These are phyloP conservation scores for Crithidia expoeki DNA, from an alignment of 208 protist genomes.

Conservation along the genomic window DNA sequence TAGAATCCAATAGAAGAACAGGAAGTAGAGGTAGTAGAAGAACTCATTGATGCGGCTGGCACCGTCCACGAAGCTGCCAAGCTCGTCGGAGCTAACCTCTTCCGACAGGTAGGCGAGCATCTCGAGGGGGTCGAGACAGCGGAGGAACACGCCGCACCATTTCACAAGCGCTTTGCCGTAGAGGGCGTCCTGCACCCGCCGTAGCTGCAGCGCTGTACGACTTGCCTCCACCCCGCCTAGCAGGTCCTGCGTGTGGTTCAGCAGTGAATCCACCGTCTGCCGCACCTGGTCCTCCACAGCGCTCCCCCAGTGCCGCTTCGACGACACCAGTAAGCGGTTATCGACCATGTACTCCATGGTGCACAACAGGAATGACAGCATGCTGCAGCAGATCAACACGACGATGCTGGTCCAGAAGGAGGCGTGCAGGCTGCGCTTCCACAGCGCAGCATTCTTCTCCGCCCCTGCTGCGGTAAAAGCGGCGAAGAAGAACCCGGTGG, in stretches of 20 bases:
- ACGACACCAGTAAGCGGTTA: slow-evolving; percentile 55
- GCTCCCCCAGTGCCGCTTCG: slow-evolving; percentile 59
- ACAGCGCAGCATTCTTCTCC: slow-evolving; percentile 42
- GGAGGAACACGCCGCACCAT: slow-evolving; percentile 40
- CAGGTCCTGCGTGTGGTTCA: slow-evolving; percentile 41
- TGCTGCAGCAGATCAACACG: slow-evolving; percentile 52
- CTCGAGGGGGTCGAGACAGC: slow-evolving; percentile 63
- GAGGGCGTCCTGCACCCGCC: slow-evolving; percentile 26
- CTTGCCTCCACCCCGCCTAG: slow-evolving; percentile 35
- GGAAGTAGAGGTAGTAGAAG: slow-evolving; percentile 77
- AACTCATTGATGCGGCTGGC: slow-evolving; percentile 54
- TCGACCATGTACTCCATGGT: slow-evolving; percentile 64
- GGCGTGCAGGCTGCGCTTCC: slow-evolving; percentile 47
- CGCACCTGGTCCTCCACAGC: slow-evolving; percentile 63
- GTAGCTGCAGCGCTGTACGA: slow-evolving; percentile 5
- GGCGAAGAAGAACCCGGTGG: slow-evolving; percentile 47
- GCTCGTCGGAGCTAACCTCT: slow-evolving; percentile 46
- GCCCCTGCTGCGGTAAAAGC: slow-evolving; percentile 52
- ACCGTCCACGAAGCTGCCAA: slow-evolving; percentile 48
- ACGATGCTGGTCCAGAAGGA: slow-evolving; percentile 58
- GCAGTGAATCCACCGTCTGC: slow-evolving; percentile 27
- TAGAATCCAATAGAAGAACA: slow-evolving; percentile 82
- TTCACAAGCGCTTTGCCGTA: slow-evolving; percentile 38
- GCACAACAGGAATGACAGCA: slow-evolving; percentile 57
- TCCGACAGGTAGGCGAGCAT: slow-evolving; percentile 67